Conservation (phyloP, 257 asterid species). For the Petrea volubilis region DNA sequence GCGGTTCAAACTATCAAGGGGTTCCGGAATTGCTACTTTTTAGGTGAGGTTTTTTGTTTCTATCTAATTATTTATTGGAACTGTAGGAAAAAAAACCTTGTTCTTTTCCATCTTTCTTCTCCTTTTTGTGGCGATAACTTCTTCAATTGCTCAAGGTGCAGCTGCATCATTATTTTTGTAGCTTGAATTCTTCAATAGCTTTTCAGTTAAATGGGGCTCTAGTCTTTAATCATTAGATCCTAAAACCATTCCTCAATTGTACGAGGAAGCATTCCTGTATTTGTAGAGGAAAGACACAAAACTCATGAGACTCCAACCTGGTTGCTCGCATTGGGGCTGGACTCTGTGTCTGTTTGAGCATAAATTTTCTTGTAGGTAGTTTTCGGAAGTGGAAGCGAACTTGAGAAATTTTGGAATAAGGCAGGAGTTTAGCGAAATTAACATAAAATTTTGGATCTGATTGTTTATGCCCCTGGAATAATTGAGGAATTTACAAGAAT, state of each 20-base stretch:
- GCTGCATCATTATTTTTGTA: neutral
- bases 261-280: constrained; percentile 3
- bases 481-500: neutral
- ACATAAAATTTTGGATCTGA: neutral
- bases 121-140: constrained; percentile 4
- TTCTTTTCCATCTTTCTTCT: neutral
- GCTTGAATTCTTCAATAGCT: neutral
- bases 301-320: neutral
- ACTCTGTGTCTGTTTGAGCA: neutral
- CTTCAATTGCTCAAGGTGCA: neutral
- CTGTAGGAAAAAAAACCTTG: neutral
- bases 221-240: neutral
- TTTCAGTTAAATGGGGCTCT: neutral
- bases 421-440: neutral
- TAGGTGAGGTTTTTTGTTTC: constrained; percentile 50
- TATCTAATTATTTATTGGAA: neutral
- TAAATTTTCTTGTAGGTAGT: neutral
- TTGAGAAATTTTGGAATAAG: constrained; percentile 7
- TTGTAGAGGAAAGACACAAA: neutral
- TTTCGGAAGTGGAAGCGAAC: neutral
- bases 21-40: constrained; percentile 50
- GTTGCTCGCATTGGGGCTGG: constrained; percentile 10
- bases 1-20: constrained; percentile 57
- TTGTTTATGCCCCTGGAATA: neutral
- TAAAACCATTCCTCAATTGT: neutral